phyloP scores from a whole-genome alignment of 257 asterid species.

The Paulownia fortunei region DNA sequence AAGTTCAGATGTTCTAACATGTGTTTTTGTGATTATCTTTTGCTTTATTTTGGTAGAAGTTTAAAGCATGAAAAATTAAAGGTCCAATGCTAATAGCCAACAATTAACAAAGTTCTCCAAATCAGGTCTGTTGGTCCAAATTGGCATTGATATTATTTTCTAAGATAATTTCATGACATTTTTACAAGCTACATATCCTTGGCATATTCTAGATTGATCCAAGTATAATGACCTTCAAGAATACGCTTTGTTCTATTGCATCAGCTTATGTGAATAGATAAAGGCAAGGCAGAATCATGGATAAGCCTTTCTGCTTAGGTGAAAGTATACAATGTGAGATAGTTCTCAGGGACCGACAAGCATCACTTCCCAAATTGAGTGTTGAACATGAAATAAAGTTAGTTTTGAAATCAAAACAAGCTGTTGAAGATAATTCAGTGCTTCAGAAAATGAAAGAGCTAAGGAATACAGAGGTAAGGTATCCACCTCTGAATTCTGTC shows the following conservation, averaged over 20 bases:
- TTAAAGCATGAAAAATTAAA: conserved; percentile 7
- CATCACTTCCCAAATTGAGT: conserved; percentile 50
- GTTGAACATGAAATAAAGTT: conserved; percentile 84
- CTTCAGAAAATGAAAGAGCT: conserved; percentile 76
- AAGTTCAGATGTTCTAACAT: too few relatives aligned
- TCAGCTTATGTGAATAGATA: conserved; percentile 96
- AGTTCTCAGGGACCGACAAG: conserved; percentile 40
- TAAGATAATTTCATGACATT: too few relatives aligned
- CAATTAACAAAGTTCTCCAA: conserved; percentile 29
- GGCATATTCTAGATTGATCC: conserved; percentile 16
- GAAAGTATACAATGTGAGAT: conserved; percentile 70
- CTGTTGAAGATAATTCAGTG: conserved; percentile 44
- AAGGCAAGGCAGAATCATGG: conserved; percentile 86
- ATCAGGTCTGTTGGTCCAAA: neutral
- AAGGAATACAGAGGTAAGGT: conserved; percentile 80
- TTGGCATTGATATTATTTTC: too few relatives aligned
- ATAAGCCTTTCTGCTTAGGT: conserved; percentile 73
- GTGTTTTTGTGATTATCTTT: too few relatives aligned
- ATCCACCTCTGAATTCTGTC: neutral
- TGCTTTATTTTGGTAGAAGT: neutral
- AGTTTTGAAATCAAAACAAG: conserved; percentile 66
- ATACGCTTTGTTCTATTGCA: neutral
- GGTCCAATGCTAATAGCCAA: conserved; percentile 15
- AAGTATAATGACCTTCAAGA: too few relatives aligned
- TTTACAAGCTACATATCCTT: too few relatives aligned